Conservation (phyloP, 2,329 filamentous ascomycete species). For the Xylaria arbuscula region DNA sequence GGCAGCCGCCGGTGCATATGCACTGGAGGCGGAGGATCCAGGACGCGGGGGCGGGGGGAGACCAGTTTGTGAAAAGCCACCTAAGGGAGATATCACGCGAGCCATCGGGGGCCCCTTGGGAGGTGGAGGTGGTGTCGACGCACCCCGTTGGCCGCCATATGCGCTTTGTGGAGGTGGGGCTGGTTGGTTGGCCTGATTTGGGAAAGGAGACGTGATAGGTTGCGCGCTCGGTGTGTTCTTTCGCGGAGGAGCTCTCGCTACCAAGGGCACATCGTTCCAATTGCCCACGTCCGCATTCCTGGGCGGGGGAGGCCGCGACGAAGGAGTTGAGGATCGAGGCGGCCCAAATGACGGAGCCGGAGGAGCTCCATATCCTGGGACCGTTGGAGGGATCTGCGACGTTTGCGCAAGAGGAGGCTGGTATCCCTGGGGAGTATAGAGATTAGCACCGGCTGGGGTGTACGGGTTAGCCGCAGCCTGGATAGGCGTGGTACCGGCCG, state of each 20-base stretch:
- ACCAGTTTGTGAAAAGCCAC: slow-evolving; percentile 63
- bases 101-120: slow-evolving; percentile 80
- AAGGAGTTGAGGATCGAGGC: slow-evolving; percentile 74
- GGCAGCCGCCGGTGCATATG: slow-evolving; percentile 72
- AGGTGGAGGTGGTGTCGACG: slow-evolving; percentile 79
- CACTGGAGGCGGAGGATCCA: slow-evolving; percentile 68
- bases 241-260: slow-evolving; percentile 76
- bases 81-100: slow-evolving; percentile 77
- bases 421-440: slow-evolving; percentile 63
- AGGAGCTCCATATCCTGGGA: slow-evolving; percentile 50
- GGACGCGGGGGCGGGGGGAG: slow-evolving; percentile 60
- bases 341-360: slow-evolving; percentile 58
- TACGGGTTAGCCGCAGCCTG: slow-evolving; percentile 51
- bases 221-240: slow-evolving; percentile 78
- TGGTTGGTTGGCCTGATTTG: slow-evolving; percentile 67
- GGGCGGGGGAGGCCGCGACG: slow-evolving; percentile 74
- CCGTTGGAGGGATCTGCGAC: slow-evolving; percentile 41
- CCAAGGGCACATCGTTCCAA: slow-evolving; percentile 96
- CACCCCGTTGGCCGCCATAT: slow-evolving; percentile 68
- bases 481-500: slow-evolving; percentile 46
- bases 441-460: slow-evolving; percentile 46
- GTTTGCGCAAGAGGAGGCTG: slow-evolving; percentile 60
- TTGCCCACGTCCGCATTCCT: slow-evolving; percentile 77
- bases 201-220: slow-evolving; percentile 80
- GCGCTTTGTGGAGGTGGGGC: slow-evolving; percentile 68